A percentile compares a stretch with the other conserved stretches of the same genome.
phyloP scores from a whole-genome alignment of 2,329 filamentous ascomycete genomes.

The Ophiostoma piceae region DNA sequence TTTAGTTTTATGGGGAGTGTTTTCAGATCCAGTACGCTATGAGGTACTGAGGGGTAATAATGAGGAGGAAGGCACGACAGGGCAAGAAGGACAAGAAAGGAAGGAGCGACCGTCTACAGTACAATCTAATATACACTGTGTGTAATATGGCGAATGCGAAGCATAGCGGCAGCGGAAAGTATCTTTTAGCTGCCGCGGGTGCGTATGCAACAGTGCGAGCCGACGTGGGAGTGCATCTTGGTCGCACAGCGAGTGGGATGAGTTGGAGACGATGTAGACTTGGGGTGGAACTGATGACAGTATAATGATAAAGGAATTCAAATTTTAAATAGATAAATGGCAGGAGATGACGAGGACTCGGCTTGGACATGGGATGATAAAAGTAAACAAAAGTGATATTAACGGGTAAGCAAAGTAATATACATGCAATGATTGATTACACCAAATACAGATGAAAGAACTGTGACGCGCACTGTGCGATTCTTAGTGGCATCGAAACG shows the following conservation, averaged over 20 bases:
- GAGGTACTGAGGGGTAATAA: slow-evolving; percentile 11
- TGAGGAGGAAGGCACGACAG: not conserved
- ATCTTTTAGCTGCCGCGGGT: not conserved
- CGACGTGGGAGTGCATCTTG: not conserved
- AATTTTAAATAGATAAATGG: not conserved
- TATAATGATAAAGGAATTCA: not conserved
- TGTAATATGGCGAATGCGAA: not conserved
- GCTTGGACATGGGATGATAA: not conserved
- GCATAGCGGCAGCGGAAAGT: not conserved
- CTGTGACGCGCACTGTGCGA: slow-evolving; percentile 1
- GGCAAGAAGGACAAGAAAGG: slow-evolving; percentile 6
- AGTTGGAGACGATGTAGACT: not conserved
- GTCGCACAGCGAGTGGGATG: not conserved
- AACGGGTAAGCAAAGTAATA: not conserved
- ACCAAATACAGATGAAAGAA: not conserved
- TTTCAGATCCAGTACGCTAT: not conserved
- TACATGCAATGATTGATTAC: not conserved
- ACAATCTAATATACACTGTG: not conserved
- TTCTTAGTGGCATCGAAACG: not conserved
- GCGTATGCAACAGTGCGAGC: not conserved
- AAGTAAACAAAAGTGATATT: not conserved
- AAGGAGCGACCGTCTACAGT: not conserved
- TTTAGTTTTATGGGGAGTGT: not conserved
- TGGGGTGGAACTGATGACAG: not conserved
- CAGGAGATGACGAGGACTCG: not conserved